phyloP scores from a whole-genome alignment of 164 flowering plant genomes.

The Saururus chinensis region DNA sequence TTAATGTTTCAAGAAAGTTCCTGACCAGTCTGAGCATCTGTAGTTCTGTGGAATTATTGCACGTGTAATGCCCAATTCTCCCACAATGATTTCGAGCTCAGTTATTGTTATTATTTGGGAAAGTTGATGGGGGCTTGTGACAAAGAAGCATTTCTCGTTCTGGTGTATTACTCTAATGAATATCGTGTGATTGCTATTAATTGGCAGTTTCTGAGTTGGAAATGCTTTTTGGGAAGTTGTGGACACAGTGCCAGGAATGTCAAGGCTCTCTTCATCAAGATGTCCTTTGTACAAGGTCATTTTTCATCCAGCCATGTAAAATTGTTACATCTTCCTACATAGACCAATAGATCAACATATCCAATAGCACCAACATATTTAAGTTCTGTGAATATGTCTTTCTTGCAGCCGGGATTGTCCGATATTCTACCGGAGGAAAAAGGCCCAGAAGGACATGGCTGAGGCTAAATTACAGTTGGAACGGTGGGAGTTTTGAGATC shows the following conservation, averaged over 20 bases:
- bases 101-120: no score
- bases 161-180: no score
- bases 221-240: constrained; percentile 79
- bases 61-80: no score
- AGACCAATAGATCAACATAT: not conserved
- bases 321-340: not conserved
- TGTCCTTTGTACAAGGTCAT: constrained; percentile 92
- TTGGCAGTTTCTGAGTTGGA: constrained; percentile 72
- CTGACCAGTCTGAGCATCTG: no score
- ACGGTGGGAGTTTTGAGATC: constrained; percentile 63
- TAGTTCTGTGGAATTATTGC: no score
- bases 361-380: not conserved
- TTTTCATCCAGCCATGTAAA: not conserved
- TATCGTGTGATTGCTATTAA: not conserved
- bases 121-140: no score
- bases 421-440: constrained; percentile 94
- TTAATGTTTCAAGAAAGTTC: no score
- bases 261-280: constrained; percentile 99
- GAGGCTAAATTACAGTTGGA: constrained; percentile 82
- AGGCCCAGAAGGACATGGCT: constrained; percentile 96
- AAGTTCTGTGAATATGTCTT: not conserved
- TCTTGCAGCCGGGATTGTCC: constrained; percentile 92
- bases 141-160: no score
- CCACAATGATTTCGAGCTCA: no score
- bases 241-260: constrained; percentile 99